A percentile compares a stretch with the other conserved stretches of the same genome.
Evolutionary conservation across 176 grass and related monocot genomes (phyloP).

Genomic region (Musa beccarii): DNA sequence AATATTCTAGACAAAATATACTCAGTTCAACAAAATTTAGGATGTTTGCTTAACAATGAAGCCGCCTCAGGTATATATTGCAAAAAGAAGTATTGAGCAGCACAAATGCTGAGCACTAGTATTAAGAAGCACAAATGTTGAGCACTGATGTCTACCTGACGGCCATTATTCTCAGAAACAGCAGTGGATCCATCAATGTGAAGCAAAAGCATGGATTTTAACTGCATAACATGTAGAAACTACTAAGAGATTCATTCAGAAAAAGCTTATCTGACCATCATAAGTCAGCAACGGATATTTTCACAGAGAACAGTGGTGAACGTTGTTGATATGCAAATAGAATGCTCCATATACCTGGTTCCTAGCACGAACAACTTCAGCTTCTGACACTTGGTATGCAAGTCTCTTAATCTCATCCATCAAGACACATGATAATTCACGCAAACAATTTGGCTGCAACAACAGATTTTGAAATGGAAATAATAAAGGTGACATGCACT

Average conservation of each 20-base stretch:
- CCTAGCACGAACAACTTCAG: constrained; percentile 61
- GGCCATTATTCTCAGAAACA: constrained; percentile 91
- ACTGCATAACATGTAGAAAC: constrained; percentile 28
- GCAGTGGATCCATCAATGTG: constrained; percentile 88
- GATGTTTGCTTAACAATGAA: no score
- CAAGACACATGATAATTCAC: constrained; percentile 64
- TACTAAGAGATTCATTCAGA: background rate
- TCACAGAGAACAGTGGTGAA: background rate
- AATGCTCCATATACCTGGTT: constrained; percentile 55
- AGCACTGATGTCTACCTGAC: constrained; percentile 47
- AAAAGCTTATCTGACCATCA: background rate
- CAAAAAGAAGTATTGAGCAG: background rate
- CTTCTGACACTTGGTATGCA: constrained; percentile 62
- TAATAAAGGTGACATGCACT: constrained; percentile 15
- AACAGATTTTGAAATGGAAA: constrained; percentile 23
- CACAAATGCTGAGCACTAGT: constrained; percentile 2
- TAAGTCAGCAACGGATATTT: background rate
- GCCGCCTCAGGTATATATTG: background rate
- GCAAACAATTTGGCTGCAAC: constrained; percentile 53
- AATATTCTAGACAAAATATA: background rate
- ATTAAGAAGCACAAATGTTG: background rate
- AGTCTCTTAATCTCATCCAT: constrained; percentile 91
- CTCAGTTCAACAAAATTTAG: no score
- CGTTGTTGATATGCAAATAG: background rate
- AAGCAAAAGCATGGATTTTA: constrained; percentile 86